Percentiles rank a stretch among this genome's conserved stretches.
These are phyloP conservation scores for Ophiostoma tasmaniense DNA, from an alignment of 2,329 filamentous ascomycete genomes.

Conservation along the genomic window DNA sequence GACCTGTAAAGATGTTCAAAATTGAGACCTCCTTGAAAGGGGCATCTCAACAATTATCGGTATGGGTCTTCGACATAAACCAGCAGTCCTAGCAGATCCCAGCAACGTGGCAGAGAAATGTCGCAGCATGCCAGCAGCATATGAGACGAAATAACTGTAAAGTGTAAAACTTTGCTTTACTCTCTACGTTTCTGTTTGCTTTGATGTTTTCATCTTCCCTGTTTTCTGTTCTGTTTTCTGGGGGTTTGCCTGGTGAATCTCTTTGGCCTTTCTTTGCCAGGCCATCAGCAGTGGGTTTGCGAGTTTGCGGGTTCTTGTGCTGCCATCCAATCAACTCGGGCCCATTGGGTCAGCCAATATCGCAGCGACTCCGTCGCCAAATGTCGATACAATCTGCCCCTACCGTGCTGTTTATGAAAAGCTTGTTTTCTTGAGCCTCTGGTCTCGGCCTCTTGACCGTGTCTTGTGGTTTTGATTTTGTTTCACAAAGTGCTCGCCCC, in stretches of 20 bases:
- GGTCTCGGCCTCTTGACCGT: neutral
- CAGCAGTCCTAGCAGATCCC: neutral
- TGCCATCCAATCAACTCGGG: neutral
- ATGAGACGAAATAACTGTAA: constrained; percentile 4
- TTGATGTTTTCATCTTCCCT: neutral
- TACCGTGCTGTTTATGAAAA: neutral
- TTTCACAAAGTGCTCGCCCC: neutral
- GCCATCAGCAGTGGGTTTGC: neutral
- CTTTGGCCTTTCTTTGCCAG: neutral
- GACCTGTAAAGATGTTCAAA: too few relatives aligned
- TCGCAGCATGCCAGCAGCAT: neutral
- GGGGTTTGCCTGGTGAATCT: neutral
- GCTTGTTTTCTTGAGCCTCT: neutral
- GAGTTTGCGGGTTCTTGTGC: neutral
- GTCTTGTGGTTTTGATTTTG: neutral
- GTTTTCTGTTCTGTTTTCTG: constrained; percentile 1
- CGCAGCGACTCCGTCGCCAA: neutral
- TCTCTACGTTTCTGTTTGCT: neutral
- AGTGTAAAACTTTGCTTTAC: neutral
- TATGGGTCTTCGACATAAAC: neutral
- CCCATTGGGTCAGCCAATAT: neutral
- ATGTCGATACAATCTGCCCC: neutral
- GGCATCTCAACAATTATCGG: neutral
- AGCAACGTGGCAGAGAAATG: neutral
- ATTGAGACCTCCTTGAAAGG: neutral